Evolutionary conservation across 2,329 filamentous ascomycete genomes (phyloP).

Genomic region (Neofusicoccum umdonicola): DNA sequence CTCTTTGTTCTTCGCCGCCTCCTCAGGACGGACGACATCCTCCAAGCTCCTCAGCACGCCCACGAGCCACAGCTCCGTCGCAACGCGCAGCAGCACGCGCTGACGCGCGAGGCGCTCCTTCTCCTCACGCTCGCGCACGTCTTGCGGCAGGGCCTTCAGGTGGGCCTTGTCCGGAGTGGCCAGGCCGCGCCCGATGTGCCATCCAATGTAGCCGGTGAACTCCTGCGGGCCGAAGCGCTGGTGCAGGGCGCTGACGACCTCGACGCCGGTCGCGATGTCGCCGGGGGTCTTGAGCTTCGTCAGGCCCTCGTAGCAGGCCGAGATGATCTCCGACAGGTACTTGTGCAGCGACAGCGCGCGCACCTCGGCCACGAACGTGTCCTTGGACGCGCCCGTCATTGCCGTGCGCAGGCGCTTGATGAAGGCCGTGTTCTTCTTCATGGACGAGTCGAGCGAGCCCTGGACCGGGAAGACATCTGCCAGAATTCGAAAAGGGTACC

Average conservation of each 20-base stretch:
- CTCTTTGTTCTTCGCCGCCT: constrained; percentile 61
- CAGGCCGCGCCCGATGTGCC: constrained; percentile 87
- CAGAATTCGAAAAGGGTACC: neutral
- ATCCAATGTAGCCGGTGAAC: constrained; percentile 88
- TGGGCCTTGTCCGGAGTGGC: constrained; percentile 83
- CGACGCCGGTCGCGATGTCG: constrained; percentile 89
- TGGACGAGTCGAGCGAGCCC: constrained; percentile 82
- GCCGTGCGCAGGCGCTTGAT: constrained; percentile 94
- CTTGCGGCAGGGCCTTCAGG: constrained; percentile 73
- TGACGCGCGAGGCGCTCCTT: constrained; percentile 88
- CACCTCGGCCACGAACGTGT: constrained; percentile 86
- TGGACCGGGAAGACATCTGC: constrained; percentile 75
- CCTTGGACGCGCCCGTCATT: constrained; percentile 73
- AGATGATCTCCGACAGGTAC: constrained; percentile 95
- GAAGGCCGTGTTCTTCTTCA: constrained; percentile 98
- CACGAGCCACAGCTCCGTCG: constrained; percentile 94
- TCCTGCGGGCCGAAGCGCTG: constrained; percentile 88
- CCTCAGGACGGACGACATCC: constrained; percentile 64
- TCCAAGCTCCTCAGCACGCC: constrained; percentile 80
- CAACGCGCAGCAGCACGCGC: constrained; percentile 79
- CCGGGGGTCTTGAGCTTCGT: constrained; percentile 86
- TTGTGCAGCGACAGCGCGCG: constrained; percentile 88
- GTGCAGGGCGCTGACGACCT: constrained; percentile 92
- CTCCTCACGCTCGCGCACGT: constrained; percentile 90
- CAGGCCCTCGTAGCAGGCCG: constrained; percentile 90